Conservation (phyloP, 345 rosid genomes). For the Melaleuca quinquenervia region DNA sequence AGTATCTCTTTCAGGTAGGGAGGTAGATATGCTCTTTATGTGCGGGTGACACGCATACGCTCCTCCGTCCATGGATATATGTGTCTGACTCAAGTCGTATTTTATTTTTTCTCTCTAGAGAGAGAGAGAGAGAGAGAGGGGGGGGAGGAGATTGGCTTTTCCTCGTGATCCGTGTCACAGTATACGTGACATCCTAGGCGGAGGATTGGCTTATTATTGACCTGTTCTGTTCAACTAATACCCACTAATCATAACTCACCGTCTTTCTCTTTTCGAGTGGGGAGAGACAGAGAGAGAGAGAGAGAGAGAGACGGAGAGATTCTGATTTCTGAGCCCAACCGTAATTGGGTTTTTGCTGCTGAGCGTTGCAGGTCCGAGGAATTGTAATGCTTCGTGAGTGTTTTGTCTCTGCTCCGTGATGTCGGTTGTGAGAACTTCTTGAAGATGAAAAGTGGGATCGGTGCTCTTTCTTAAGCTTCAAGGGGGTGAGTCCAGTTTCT, state of each 20-base stretch:
- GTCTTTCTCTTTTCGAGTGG: background rate
- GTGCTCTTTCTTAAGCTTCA: background rate
- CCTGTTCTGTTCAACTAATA: background rate
- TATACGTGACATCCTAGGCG: background rate
- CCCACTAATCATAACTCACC: conserved; percentile 1
- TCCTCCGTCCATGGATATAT: background rate
- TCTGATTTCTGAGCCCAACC: background rate
- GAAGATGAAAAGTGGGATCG: background rate
- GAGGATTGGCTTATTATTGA: conserved; percentile 2
- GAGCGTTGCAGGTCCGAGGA: background rate
- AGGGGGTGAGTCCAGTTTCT: background rate
- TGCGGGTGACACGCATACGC: background rate
- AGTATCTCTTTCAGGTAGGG: background rate
- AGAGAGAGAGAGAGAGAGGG: background rate
- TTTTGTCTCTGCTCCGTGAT: background rate
- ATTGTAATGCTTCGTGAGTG: background rate
- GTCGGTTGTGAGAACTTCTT: background rate
- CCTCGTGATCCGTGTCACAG: background rate
- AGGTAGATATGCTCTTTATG: background rate
- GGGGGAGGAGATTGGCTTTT: background rate
- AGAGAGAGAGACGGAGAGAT: background rate
- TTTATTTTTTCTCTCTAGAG: background rate
- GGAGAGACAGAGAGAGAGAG: background rate
- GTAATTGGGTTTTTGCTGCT: background rate
- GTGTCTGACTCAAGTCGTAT: background rate